Evolutionary conservation across 2,329 filamentous ascomycete genomes (phyloP).

Genomic region (Colletotrichum cuscutae): DNA sequence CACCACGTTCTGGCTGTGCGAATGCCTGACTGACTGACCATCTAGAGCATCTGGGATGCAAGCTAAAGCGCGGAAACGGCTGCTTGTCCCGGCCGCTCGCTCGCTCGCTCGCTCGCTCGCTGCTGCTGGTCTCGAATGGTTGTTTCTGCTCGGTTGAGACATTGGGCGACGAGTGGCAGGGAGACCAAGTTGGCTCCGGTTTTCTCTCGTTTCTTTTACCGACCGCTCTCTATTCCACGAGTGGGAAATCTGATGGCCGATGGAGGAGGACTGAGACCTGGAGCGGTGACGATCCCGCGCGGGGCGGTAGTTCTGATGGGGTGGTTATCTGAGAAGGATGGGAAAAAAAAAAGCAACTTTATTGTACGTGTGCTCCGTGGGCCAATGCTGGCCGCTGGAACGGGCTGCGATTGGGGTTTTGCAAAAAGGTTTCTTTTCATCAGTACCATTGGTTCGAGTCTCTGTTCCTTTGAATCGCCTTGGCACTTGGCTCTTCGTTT

Average conservation of each 20-base stretch:
- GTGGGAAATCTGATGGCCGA: not conserved
- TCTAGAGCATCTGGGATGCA: not conserved
- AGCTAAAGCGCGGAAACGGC: not conserved
- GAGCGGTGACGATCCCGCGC: conserved; percentile 25
- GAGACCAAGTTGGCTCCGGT: not conserved
- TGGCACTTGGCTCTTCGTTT: not conserved
- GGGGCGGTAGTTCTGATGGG: not conserved
- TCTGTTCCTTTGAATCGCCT: not conserved
- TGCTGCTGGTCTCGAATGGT: not conserved
- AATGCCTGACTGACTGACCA: not conserved
- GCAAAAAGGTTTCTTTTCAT: not conserved
- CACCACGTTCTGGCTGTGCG: too few species aligned
- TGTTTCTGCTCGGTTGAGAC: not conserved
- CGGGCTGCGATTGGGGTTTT: not conserved
- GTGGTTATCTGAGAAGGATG: not conserved
- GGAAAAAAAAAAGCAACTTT: not conserved
- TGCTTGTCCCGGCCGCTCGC: not conserved
- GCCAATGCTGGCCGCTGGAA: not conserved
- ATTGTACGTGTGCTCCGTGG: not conserved
- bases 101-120: not conserved
- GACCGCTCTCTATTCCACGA: not conserved
- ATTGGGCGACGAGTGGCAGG: not conserved
- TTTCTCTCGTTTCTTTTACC: not conserved
- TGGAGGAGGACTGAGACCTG: conserved; percentile 4
- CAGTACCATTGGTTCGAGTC: not conserved